phyloP scores from a whole-genome alignment of 495 filamentous ascomycete species.

The Xylaria longipes region DNA sequence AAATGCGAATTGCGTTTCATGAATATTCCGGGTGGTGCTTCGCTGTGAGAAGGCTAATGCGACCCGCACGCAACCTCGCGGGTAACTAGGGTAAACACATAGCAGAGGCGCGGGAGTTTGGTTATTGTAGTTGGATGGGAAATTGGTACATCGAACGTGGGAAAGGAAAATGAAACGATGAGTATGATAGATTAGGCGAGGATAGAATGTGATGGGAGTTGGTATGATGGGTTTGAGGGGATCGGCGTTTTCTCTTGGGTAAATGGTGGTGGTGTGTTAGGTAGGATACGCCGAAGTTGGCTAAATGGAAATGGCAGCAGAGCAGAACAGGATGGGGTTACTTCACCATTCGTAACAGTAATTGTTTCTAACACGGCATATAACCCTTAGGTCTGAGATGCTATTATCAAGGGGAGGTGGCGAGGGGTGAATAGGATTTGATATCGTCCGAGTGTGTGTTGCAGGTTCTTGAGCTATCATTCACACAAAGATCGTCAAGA shows the following conservation, averaged over 20 bases:
- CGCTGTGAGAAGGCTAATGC: neutral
- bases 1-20: constrained; percentile 1
- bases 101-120: neutral
- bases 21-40: neutral
- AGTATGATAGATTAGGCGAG: neutral
- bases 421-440: neutral
- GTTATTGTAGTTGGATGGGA: neutral
- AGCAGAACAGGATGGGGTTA: neutral
- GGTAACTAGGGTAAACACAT: neutral
- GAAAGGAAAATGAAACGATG: neutral
- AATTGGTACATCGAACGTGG: neutral
- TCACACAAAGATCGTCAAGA: too few species aligned
- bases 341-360: neutral
- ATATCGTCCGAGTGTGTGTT: neutral
- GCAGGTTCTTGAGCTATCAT: neutral
- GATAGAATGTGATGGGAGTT: too few species aligned
- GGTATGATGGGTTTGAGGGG: too few species aligned
- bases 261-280: neutral
- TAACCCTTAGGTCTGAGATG: neutral
- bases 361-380: neutral
- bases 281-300: too few species aligned
- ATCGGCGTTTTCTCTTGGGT: neutral
- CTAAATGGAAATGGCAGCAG: too few species aligned
- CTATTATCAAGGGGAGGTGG: too few species aligned
- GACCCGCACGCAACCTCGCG: neutral